These are phyloP conservation scores for Hymenoscyphus fructigenus DNA, from an alignment of 2,329 filamentous ascomycete genomes.

Conservation along the genomic window DNA sequence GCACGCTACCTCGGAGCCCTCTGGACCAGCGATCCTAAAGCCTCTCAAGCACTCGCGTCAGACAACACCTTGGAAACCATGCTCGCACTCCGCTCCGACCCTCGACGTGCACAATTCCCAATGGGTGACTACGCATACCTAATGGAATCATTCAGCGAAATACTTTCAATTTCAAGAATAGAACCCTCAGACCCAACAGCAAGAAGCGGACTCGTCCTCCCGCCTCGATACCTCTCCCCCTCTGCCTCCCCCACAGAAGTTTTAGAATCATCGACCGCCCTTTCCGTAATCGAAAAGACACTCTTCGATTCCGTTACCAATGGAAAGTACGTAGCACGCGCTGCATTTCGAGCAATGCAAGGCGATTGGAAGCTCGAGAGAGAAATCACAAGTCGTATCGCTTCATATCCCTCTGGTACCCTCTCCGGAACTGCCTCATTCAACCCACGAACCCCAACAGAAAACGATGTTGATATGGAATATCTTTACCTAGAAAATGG, in stretches of 20 bases:
- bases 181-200: conserved; percentile 38
- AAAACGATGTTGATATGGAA: conserved; percentile 43
- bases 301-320: conserved; percentile 27
- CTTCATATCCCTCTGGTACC: conserved; percentile 61
- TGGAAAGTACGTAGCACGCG: conserved; percentile 57
- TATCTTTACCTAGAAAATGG: conserved; percentile 71
- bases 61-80: conserved; percentile 31
- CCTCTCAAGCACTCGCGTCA: conserved; percentile 27
- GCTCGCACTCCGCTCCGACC: conserved; percentile 31
- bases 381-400: conserved; percentile 51
- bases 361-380: conserved; percentile 67
- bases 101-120: conserved; percentile 65
- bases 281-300: conserved; percentile 21
- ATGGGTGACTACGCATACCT: conserved; percentile 80
- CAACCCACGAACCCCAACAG: conserved; percentile 58
- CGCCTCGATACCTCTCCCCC: conserved; percentile 46
- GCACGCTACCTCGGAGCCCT: conserved; percentile 63
- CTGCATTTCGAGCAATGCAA: conserved; percentile 69
- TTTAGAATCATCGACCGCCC: conserved; percentile 47
- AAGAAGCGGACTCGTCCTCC: conserved; percentile 43
- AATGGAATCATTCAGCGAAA: conserved; percentile 67
- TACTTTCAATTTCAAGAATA: conserved; percentile 51
- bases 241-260: conserved; percentile 43
- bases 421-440: conserved; percentile 67
- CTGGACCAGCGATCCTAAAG: conserved; percentile 47